Conservation (phyloP, 78 protist genomes). For the Monosiga brevicollis region DNA sequence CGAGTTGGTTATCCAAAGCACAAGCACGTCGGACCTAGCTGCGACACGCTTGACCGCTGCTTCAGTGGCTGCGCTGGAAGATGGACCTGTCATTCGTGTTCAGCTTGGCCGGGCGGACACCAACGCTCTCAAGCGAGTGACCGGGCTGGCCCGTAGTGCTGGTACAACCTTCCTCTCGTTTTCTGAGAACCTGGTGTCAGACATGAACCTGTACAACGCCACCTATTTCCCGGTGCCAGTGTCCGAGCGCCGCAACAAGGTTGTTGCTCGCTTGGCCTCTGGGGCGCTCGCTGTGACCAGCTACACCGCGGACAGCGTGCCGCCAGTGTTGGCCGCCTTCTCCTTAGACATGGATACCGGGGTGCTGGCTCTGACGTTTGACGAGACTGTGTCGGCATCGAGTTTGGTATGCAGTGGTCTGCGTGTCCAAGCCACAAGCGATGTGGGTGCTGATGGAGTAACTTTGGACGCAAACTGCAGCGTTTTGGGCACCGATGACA, state of each 20-base stretch:
- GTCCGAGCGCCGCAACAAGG: neutral
- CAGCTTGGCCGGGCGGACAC: neutral
- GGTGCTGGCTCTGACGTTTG: neutral
- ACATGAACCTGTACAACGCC: neutral
- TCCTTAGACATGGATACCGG: neutral
- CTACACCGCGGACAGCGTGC: neutral
- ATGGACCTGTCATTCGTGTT: neutral
- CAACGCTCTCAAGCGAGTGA: neutral
- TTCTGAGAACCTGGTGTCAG: neutral
- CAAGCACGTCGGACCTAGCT: neutral
- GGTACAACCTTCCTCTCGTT: neutral
- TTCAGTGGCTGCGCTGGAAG: neutral
- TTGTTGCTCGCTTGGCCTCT: neutral
- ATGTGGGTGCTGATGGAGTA: neutral
- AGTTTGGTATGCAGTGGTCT: neutral
- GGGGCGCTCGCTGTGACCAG: neutral
- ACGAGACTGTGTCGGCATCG: neutral
- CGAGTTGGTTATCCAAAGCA: neutral
- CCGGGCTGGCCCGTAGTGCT: neutral
- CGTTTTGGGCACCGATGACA: neutral
- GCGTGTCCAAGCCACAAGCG: neutral
- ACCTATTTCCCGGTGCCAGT: neutral
- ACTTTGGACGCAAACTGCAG: neutral
- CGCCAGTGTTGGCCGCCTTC: neutral
- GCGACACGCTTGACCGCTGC: neutral